Base-by-base conservation (phyloP, 2,329 filamentous ascomycete genomes). In the Didymella exigua region DNA sequence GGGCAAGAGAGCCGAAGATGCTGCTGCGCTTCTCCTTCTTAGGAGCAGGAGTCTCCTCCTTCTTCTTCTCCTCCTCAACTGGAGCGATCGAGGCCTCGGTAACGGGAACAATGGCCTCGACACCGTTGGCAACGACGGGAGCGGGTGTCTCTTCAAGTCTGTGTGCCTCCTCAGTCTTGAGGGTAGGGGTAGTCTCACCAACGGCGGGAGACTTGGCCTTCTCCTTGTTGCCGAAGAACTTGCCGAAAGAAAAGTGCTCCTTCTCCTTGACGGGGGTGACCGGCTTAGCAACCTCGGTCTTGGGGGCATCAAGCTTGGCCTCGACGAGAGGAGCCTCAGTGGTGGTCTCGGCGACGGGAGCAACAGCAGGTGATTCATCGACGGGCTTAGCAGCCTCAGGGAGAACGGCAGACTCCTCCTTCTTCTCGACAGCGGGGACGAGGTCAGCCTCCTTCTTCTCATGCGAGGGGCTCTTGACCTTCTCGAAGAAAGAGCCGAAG, bases 21-120 rank as follows among this genome's bases (percentile, higher is more conserved):
- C 90, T 93, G 79, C 87, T 86, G 77, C 91, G 89, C 89, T 96
- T 96, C 78, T 85, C 84, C 84, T 90, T 91, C 65, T 81, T 72
- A 41, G 68, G 62, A 8, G 83, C 81, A 48, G 77, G 75, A 60
- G 82, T 75, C 63, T 63, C 61, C 49, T 66, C 62, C 53, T 66
- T 61, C 53, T 67, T 58, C 60, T 66, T 61, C 53, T 67, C 57
- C 60, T 68, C 65, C 44, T 81, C 79, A 45, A 63, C 59, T n/a
- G 62, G 73, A 58, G 82, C 73, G 60, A 70, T 76, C 64, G 79
- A 77, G 57, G 75, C 58, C 66, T 82, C 81, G 10, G 76, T 73
- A 48, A 59, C 59, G 19, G 64, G 60, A 19, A 66, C 67, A 40
- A 50, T 68, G 30, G 71, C 57, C 60, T 70, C 63, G 13, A 60